phyloP scores from a whole-genome alignment of 108 stramenopile species.

The Skeletonema potamos region DNA sequence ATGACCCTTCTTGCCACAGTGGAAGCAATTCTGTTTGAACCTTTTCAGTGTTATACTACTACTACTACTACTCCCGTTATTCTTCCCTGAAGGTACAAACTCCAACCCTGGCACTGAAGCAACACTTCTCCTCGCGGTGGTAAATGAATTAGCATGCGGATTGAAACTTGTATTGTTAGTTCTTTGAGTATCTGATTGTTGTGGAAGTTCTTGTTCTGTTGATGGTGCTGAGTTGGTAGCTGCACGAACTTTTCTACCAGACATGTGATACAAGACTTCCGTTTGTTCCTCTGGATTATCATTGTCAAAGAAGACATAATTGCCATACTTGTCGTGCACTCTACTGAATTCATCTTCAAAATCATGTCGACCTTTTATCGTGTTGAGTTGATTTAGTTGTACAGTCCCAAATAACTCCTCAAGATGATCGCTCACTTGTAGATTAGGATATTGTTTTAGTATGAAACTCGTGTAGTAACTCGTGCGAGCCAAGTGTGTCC shows the following conservation, averaged over 20 bases:
- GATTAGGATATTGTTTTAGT: conserved; percentile 3
- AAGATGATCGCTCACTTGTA: conserved; percentile 34
- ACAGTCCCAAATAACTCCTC: conserved; percentile 39
- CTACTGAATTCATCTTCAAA: conserved; percentile 12
- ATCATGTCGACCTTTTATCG: background rate
- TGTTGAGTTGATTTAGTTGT: conserved; percentile 26
- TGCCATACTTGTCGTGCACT: conserved; percentile 30
- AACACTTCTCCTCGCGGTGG: conserved; percentile 24
- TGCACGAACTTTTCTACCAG: conserved; percentile 42
- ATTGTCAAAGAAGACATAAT: conserved; percentile 31
- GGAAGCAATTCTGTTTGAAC: conserved; percentile 47
- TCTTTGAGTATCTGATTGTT: background rate
- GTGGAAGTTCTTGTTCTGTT: background rate
- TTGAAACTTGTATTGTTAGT: background rate
- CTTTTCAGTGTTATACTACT: background rate
- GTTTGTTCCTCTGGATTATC: conserved; percentile 8
- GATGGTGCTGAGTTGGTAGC: background rate
- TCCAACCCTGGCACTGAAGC: conserved; percentile 40
- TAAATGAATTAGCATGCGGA: conserved; percentile 30
- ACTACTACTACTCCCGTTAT: background rate
- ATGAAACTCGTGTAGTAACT: conserved; percentile 24
- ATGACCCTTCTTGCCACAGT: conserved; percentile 47
- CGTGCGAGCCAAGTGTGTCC: conserved; percentile 26
- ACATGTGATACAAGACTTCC: conserved; percentile 48
- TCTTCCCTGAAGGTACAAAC: background rate